Evolutionary conservation across 768 basidiomycete species (phyloP).

Genomic region (Leccinum fibrillosum): DNA sequence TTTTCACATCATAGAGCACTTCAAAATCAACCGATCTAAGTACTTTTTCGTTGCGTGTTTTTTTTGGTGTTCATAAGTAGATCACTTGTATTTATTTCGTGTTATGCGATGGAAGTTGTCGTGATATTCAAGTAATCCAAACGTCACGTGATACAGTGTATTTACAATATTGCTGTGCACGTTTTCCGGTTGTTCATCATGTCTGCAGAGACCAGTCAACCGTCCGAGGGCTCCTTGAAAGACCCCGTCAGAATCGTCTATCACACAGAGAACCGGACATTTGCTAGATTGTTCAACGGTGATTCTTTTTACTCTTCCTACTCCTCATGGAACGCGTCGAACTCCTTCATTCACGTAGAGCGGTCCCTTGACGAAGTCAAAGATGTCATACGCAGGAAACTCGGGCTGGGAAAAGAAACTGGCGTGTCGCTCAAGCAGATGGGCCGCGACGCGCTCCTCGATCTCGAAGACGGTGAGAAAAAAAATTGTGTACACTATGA

Average conservation of each 20-base stretch:
- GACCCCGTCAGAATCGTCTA: constrained; percentile 35
- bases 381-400: constrained; percentile 57
- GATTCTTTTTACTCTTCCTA: background rate
- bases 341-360: constrained; percentile 39
- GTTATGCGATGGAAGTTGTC: background rate
- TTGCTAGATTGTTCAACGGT: constrained; percentile 45
- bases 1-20: constrained; percentile 14
- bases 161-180: background rate
- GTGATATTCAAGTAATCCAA: background rate
- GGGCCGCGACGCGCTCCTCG: constrained; percentile 50
- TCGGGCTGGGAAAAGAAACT: constrained; percentile 43
- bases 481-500: background rate
- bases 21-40: background rate
- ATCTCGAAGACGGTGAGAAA: constrained; percentile 70
- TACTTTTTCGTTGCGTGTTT: background rate
- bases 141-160: background rate
- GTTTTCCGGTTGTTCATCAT: background rate
- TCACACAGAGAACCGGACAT: constrained; percentile 32
- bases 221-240: background rate
- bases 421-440: constrained; percentile 47
- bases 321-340: background rate
- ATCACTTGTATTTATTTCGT: background rate
- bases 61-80: constrained; percentile 3
- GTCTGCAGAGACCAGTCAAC: constrained; percentile 8
- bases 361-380: constrained; percentile 56